Conservation (phyloP, 2,329 filamentous ascomycete species). For the Trichoderma afroharzianum region DNA sequence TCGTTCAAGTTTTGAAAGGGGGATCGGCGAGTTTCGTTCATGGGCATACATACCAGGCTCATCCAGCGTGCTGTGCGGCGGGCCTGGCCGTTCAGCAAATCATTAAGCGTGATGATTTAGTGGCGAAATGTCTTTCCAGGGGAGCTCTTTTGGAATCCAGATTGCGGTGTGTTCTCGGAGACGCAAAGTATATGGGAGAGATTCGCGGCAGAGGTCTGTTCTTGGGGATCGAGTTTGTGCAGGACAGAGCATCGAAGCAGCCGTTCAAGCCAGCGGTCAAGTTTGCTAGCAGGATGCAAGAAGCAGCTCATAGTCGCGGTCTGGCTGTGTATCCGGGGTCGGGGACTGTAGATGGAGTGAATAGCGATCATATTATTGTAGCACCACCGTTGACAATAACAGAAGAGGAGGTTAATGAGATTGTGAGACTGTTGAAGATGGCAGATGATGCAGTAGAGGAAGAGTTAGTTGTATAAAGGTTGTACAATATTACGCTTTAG, state of each 20-base stretch:
- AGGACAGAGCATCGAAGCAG: slow-evolving; percentile 31
- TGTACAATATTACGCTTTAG: background rate
- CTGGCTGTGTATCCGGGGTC: slow-evolving; percentile 58
- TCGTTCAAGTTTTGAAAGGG: slow-evolving; percentile 43
- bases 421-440: slow-evolving; percentile 17
- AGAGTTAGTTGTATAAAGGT: background rate
- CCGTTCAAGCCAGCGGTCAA: slow-evolving; percentile 31
- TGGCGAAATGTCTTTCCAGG: slow-evolving; percentile 55
- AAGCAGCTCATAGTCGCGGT: slow-evolving; percentile 30
- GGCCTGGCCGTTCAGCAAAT: slow-evolving; percentile 61
- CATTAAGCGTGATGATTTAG: slow-evolving; percentile 52
- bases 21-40: slow-evolving; percentile 42
- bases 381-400: slow-evolving; percentile 66
- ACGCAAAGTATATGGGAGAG: slow-evolving; percentile 53
- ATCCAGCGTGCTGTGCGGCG: slow-evolving; percentile 56
- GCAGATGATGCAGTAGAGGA: slow-evolving; percentile 16
- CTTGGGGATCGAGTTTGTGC: slow-evolving; percentile 46
- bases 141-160: slow-evolving; percentile 46
- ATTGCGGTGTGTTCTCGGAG: slow-evolving; percentile 41
- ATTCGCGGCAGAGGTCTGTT: slow-evolving; percentile 57
- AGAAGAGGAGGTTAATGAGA: slow-evolving; percentile 21
- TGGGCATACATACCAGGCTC: slow-evolving; percentile 61
- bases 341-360: slow-evolving; percentile 57
- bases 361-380: slow-evolving; percentile 68
- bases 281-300: slow-evolving; percentile 30